Conservation (phyloP, 2,329 filamentous ascomycete genomes). For the Colletotrichum sp. region DNA sequence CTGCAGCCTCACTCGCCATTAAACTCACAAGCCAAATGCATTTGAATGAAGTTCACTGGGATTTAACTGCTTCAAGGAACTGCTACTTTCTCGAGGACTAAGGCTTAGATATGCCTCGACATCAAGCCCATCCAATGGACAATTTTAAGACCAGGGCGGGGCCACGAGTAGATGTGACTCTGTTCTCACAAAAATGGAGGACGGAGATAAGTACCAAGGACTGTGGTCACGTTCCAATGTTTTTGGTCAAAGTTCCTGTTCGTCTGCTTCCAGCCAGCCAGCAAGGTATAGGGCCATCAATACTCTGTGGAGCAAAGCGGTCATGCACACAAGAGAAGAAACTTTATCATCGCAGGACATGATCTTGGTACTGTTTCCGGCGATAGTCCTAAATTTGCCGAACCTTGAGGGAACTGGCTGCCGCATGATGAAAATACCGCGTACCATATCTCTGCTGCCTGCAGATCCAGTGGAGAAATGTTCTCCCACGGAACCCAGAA, state of each 20-base stretch:
- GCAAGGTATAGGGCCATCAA: background rate
- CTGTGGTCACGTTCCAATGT: background rate
- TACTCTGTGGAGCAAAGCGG: background rate
- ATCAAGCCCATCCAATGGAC: background rate
- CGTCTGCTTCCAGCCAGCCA: background rate
- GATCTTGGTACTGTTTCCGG: background rate
- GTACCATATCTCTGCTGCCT: background rate
- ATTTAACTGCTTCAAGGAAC: background rate
- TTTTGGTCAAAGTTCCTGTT: background rate
- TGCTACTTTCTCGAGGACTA: background rate
- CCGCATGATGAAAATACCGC: background rate
- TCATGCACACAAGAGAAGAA: background rate
- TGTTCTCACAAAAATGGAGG: rapidly evolving
- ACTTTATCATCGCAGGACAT: background rate
- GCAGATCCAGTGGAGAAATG: background rate
- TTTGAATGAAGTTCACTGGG: background rate
- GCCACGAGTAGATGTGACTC: background rate
- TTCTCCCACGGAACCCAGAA: background rate
- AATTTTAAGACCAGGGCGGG: rapidly evolving
- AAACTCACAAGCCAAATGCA: background rate
- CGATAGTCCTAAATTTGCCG: too few relatives aligned
- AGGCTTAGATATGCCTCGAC: background rate
- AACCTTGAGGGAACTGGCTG: background rate
- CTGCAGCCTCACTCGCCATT: background rate
- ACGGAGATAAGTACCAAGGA: background rate